phyloP scores from a whole-genome alignment of 306 rosid genomes.

The Malus orientalis region DNA sequence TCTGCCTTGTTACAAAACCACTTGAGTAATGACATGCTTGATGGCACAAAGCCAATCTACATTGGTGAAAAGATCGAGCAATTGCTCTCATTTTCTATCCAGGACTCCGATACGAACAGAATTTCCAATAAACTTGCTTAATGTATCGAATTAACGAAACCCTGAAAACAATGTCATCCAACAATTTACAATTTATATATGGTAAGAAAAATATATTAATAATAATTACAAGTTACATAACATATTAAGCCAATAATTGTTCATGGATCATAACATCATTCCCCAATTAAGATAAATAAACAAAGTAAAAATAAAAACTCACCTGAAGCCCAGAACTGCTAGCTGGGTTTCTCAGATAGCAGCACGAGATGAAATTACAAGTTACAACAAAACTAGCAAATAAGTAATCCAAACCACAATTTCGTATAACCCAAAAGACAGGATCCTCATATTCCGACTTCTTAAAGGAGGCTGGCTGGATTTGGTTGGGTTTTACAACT shows the following conservation, averaged over 20 bases:
- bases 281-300: background rate
- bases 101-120: background rate
- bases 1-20: conserved; percentile 24
- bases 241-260: background rate
- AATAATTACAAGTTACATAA: background rate
- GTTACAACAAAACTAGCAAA: background rate
- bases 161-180: conserved; percentile 29
- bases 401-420: background rate
- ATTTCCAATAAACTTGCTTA: conserved; percentile 2
- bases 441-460: background rate
- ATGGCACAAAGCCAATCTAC: conserved; percentile 27
- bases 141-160: conserved; percentile 5
- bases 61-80: conserved; percentile 43
- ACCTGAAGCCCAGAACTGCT: conserved; percentile 4
- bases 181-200: background rate
- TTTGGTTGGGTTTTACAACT: background rate
- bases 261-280: background rate
- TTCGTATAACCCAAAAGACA: background rate
- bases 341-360: background rate
- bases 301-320: background rate
- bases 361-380: background rate
- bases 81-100: conserved; percentile 54
- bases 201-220: background rate
- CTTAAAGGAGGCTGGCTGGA: background rate
- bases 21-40: conserved; percentile 21